Evolutionary conservation across 1,139 yeast species (phyloP).

Genomic region (Debaryomyces nepalensis): DNA sequence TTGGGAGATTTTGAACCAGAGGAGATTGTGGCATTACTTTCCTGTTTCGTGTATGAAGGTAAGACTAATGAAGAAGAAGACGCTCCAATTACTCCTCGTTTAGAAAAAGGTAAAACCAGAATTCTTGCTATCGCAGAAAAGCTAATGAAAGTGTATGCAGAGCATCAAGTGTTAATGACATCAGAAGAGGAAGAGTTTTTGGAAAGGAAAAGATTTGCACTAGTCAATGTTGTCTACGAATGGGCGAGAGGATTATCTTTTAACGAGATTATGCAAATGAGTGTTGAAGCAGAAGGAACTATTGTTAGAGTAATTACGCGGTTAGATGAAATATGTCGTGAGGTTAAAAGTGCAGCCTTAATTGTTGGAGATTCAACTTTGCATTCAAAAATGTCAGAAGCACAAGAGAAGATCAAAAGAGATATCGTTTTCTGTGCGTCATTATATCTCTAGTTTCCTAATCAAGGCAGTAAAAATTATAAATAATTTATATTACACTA

Average conservation of each 20-base stretch:
- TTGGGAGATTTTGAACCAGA: conserved; percentile 93
- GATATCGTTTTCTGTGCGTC: conserved; percentile 98
- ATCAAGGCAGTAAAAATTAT: background rate
- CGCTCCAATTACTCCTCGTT: conserved; percentile 74
- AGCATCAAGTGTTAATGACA: conserved; percentile 74
- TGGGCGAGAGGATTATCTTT: conserved; percentile 97
- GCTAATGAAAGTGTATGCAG: conserved; percentile 64
- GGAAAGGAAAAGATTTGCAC: conserved; percentile 83
- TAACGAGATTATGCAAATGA: conserved; percentile 85
- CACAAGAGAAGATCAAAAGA: conserved; percentile 93
- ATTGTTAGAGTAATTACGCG: conserved; percentile 96
- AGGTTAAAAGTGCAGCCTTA: conserved; percentile 91
- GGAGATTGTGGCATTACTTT: conserved; percentile 90
- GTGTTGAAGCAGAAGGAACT: conserved; percentile 94
- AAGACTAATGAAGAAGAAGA: conserved; percentile 65
- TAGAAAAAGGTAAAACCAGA: conserved; percentile 74
- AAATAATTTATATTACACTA: conserved; percentile 4
- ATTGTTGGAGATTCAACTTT: conserved; percentile 91
- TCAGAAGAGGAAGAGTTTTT: conserved; percentile 85
- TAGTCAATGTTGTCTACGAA: conserved; percentile 92
- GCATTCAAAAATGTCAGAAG: conserved; percentile 86
- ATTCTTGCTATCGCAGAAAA: conserved; percentile 73
- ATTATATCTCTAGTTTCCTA: conserved; percentile 63
- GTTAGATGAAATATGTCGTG: conserved; percentile 92
- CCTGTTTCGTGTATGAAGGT: conserved; percentile 94